Evolutionary conservation across 2,329 filamentous ascomycete genomes (phyloP).

Genomic region (Ceratocystis alfenasii): DNA sequence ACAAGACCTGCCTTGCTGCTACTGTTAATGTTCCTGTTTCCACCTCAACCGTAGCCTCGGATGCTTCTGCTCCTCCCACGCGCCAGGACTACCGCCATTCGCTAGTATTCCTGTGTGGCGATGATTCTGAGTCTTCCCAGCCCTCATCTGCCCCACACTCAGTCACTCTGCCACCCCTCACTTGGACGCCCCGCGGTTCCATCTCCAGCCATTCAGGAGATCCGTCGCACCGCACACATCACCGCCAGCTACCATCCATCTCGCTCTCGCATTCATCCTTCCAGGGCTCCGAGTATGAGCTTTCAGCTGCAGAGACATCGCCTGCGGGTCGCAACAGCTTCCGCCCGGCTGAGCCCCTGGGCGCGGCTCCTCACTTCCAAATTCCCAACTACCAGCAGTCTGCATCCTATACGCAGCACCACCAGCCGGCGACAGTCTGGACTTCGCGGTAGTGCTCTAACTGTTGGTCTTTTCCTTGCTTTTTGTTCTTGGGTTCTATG

Average conservation of each 20-base stretch:
- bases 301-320: background rate
- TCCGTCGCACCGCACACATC: background rate
- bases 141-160: background rate
- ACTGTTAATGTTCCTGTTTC: background rate
- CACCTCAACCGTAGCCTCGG: background rate
- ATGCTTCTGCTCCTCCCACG: background rate
- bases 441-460: background rate
- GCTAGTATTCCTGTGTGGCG: background rate
- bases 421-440: slow-evolving; percentile 1
- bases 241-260: slow-evolving; percentile 1
- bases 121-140: background rate
- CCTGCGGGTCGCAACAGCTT: background rate
- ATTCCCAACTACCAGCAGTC: slow-evolving; percentile 1
- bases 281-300: slow-evolving; percentile 2
- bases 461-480: background rate
- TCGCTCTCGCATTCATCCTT: background rate
- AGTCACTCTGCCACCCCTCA: background rate
- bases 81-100: slow-evolving; percentile 8
- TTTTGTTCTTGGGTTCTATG: background rate
- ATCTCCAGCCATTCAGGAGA: background rate
- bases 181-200: background rate
- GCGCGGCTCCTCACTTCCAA: background rate
- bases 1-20: background rate
- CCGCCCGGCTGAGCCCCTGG: background rate
- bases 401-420: background rate